Evolutionary conservation across 805 yeast genomes (phyloP).

Genomic region (Ogataea populi-albae): DNA sequence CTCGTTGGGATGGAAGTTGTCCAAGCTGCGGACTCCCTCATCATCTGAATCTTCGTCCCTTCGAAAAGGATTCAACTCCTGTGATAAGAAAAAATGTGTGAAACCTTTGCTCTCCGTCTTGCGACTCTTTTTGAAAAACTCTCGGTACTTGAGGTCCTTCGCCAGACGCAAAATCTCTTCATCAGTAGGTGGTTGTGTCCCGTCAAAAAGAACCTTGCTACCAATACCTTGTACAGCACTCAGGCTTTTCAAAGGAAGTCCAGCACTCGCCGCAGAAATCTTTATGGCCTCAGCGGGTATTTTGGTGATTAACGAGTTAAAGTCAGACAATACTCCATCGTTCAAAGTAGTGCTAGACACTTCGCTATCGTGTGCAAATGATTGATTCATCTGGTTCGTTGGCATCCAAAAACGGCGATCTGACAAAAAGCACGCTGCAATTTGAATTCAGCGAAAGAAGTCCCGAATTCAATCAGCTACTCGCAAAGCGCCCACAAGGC

Average conservation of each 20-base stretch:
- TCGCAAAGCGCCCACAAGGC: no score
- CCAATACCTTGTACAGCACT: background rate
- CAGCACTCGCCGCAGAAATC: background rate
- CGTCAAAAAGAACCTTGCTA: conserved; percentile 4
- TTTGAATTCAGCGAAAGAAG: no score
- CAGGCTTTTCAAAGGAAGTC: conserved; percentile 5
- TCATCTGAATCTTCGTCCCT: conserved; percentile 7
- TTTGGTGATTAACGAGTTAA: background rate
- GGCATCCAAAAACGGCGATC: background rate
- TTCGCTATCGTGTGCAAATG: conserved; percentile 2
- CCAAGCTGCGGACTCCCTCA: conserved; percentile 7
- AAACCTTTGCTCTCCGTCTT: conserved; percentile 45
- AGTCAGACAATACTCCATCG: background rate
- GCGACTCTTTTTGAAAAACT: conserved; percentile 42
- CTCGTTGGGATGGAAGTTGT: conserved; percentile 7
- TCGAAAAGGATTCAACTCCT: conserved; percentile 45
- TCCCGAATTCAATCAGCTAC: no score
- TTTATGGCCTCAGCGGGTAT: background rate
- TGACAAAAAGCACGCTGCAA: no score
- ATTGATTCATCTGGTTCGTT: background rate
- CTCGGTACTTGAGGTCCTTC: conserved; percentile 54
- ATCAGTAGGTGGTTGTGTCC: conserved; percentile 25
- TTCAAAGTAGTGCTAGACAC: conserved; percentile 6
- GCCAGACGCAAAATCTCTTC: conserved; percentile 41
- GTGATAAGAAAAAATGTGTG: conserved; percentile 60